Base-by-base conservation (phyloP, 2,329 filamentous ascomycete species). In the Stenocarpella maydis region DNA sequence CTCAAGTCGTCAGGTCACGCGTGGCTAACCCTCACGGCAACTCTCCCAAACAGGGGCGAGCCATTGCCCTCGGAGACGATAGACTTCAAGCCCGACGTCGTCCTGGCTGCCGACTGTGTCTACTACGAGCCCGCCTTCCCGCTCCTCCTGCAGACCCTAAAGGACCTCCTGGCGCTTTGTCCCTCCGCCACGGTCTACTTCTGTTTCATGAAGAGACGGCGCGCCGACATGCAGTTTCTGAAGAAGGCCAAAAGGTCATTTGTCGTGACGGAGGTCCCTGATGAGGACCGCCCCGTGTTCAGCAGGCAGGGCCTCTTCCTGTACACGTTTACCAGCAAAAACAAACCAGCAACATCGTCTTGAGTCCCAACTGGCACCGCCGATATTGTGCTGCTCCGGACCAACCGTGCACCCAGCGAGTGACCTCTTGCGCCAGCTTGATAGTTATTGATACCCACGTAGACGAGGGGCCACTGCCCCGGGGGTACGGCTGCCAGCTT, bases 41-140 rank as follows among this genome's bases (percentile, higher is more conserved):
- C 34, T 37, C 34, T 37, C 15, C 10, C 54, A 26, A n/a, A 39
- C 37, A 91, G 89, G 90, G 89, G 89, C 69, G 85, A 90, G 72
- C 82, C 87, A 65, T 81, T 91, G 54, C 83, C 88, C 45, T 78
- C 82, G 50, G 79, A 82, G 52, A 82, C 91, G 52, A 74, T 84
- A 65, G 80, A 84, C 67, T 83, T 85, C 74, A 87, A 87, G 72
- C 93, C 94, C 21, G 90, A 95, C 75, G 85, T 97, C 67, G 90
- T 99, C 68, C 86, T 98, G n/a, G 96, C 96, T 4, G 95, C 95
- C 49, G 96, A 98, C 80, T 98, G 95, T 81, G 94, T 97, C 60
- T 99, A 98, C 83, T 97, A 97, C 79, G 96, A 98, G 80, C 94
- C 95, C 3, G 93, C 96, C 1, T 98, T 98, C 77, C 95, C 95